Evolutionary conservation across 192 early-diverging fungal species (phyloP).

Genomic region (Globomyces pollinis-pini): DNA sequence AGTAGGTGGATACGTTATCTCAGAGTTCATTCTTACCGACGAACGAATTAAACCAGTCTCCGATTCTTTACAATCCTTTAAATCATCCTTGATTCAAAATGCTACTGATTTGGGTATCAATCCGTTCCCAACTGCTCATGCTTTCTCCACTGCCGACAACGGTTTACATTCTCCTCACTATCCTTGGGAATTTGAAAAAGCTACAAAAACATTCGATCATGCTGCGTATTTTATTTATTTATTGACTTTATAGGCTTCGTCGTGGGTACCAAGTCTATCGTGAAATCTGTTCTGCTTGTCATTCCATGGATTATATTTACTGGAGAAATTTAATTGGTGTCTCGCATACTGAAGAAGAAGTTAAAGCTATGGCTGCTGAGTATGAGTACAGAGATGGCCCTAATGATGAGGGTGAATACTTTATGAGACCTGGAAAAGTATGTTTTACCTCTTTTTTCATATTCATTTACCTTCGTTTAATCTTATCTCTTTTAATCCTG

Average conservation of each 20-base stretch:
- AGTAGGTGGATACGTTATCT: conserved; percentile 27
- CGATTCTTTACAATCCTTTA: background rate
- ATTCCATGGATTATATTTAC: conserved; percentile 87
- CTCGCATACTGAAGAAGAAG: conserved; percentile 85
- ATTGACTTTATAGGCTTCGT: conserved; percentile 74
- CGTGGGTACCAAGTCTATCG: conserved; percentile 99
- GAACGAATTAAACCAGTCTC: conserved; percentile 19
- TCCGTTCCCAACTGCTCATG: conserved; percentile 37
- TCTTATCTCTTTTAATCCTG: background rate
- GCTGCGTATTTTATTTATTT: conserved; percentile 53
- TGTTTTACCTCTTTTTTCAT: too few relatives aligned
- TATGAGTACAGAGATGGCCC: conserved; percentile 89
- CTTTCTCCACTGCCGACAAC: conserved; percentile 76
- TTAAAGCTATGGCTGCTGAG: conserved; percentile 88
- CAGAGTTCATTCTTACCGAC: conserved; percentile 36
- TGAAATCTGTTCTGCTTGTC: conserved; percentile 96
- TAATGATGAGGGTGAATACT: conserved; percentile 85
- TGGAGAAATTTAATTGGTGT: conserved; percentile 96
- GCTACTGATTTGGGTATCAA: conserved; percentile 24
- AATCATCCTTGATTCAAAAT: conserved; percentile 13
- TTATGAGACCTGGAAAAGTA: conserved; percentile 84
- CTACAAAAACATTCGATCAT: conserved; percentile 86
- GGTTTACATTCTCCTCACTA: conserved; percentile 84
- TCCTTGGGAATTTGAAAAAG: conserved; percentile 81
- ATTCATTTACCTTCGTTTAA: too few relatives aligned